Evolutionary conservation across 1,284 basidiomycete species (phyloP).

Genomic region (Cerrena zonata): DNA sequence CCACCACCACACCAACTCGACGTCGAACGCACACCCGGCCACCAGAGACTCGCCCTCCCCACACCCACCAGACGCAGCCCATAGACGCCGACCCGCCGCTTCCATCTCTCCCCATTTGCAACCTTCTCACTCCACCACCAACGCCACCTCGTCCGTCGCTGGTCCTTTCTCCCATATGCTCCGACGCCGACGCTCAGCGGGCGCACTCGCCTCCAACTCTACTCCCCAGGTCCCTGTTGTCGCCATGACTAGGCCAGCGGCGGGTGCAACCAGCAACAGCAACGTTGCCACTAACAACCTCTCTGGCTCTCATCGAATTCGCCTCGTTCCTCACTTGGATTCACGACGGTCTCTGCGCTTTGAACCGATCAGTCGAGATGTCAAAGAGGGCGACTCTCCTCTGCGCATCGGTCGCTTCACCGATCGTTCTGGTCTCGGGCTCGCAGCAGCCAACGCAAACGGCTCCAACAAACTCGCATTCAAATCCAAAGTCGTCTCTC

Average conservation of each 20-base stretch:
- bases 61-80: slow-evolving; percentile 18
- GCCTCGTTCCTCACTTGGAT: slow-evolving; percentile 92
- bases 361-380: slow-evolving; percentile 85
- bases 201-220: slow-evolving; percentile 27
- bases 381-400: slow-evolving; percentile 60
- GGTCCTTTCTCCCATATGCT: slow-evolving; percentile 31
- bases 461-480: slow-evolving; percentile 86
- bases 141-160: slow-evolving; percentile 19
- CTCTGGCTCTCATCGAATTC: slow-evolving; percentile 48
- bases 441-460: slow-evolving; percentile 64
- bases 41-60: slow-evolving; percentile 25
- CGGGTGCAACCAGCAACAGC: slow-evolving; percentile 10
- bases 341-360: slow-evolving; percentile 85
- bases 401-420: slow-evolving; percentile 91
- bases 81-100: slow-evolving; percentile 27
- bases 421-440: slow-evolving; percentile 67
- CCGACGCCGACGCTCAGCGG: slow-evolving; percentile 32
- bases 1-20: too few relatives aligned
- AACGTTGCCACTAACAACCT: slow-evolving; percentile 7
- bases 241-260: slow-evolving; percentile 22
- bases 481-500: slow-evolving; percentile 91
- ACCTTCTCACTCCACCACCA: slow-evolving; percentile 25
- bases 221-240: slow-evolving; percentile 25
- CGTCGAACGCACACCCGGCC: slow-evolving; percentile 26
- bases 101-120: slow-evolving; percentile 23